These are phyloP conservation scores for Aureobasidium sp. DNA, from an alignment of 2,329 filamentous ascomycete genomes.

Conservation along the genomic window DNA sequence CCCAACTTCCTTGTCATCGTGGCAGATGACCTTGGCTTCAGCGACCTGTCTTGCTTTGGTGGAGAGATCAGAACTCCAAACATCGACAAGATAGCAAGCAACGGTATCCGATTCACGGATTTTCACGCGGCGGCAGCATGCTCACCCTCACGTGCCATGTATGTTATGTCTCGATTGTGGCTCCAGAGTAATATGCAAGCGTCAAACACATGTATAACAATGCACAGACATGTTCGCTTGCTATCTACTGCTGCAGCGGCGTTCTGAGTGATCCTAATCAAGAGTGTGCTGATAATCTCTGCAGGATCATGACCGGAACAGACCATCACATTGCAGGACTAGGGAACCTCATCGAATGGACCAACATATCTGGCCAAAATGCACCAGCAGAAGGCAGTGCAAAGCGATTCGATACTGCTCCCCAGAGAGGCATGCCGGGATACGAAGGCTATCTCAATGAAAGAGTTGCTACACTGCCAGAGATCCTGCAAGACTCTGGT, in stretches of 20 bases:
- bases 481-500: slow-evolving; percentile 49
- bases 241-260: not conserved
- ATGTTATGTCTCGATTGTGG: not conserved
- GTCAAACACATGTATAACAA: not conserved
- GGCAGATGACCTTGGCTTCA: slow-evolving; percentile 53
- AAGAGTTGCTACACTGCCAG: slow-evolving; percentile 48
- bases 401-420: slow-evolving; percentile 40
- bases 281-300: not conserved
- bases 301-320: slow-evolving; percentile 51
- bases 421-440: slow-evolving; percentile 49
- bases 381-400: slow-evolving; percentile 40
- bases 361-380: slow-evolving; percentile 45
- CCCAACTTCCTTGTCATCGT: slow-evolving; percentile 54
- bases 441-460: slow-evolving; percentile 58
- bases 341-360: slow-evolving; percentile 52
- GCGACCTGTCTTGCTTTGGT: slow-evolving; percentile 50
- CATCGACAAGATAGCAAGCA: slow-evolving; percentile 41
- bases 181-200: not conserved
- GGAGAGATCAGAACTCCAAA: slow-evolving; percentile 53
- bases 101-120: slow-evolving; percentile 51
- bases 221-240: not conserved
- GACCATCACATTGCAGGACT: slow-evolving; percentile 53
- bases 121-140: slow-evolving; percentile 58
- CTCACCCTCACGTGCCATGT: slow-evolving; percentile 55
- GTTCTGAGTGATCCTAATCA: not conserved